These are phyloP conservation scores for Neurospora sp. DNA, from an alignment of 495 filamentous ascomycete genomes.

Conservation along the genomic window DNA sequence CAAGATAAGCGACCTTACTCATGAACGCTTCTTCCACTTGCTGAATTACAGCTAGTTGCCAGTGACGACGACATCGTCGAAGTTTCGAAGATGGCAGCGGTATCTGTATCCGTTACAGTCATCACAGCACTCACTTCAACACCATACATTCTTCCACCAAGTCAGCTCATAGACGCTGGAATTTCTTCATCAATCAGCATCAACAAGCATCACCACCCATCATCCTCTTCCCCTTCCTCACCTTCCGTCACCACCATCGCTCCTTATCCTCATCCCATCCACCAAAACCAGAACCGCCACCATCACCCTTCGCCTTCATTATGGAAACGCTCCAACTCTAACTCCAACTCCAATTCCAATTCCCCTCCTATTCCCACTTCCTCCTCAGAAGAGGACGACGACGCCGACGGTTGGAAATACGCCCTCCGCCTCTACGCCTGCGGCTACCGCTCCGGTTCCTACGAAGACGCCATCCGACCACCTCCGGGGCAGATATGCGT, in stretches of 20 bases:
- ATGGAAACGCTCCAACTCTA: not conserved
- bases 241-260: not conserved
- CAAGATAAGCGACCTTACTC: not conserved
- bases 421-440: not conserved
- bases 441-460: not conserved
- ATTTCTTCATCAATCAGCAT: not conserved
- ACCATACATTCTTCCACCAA: not conserved
- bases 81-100: not conserved
- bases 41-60: not conserved
- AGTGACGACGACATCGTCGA: not conserved
- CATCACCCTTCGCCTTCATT: too few relatives aligned
- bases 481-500: not conserved
- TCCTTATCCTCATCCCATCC: too few relatives aligned
- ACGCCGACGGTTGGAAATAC: not conserved
- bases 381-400: not conserved
- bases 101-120: not conserved
- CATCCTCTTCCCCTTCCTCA: too few relatives aligned
- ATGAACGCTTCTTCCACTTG: not conserved
- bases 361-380: too few relatives aligned
- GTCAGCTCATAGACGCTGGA: not conserved
- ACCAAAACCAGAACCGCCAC: too few relatives aligned
- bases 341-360: too few relatives aligned
- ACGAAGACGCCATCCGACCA: not conserved
- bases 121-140: not conserved
- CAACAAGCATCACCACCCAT: too few relatives aligned